Percentiles rank a stretch among this genome's conserved stretches.
phyloP scores from a whole-genome alignment of 306 rosid genomes.

The Inga laurina region DNA sequence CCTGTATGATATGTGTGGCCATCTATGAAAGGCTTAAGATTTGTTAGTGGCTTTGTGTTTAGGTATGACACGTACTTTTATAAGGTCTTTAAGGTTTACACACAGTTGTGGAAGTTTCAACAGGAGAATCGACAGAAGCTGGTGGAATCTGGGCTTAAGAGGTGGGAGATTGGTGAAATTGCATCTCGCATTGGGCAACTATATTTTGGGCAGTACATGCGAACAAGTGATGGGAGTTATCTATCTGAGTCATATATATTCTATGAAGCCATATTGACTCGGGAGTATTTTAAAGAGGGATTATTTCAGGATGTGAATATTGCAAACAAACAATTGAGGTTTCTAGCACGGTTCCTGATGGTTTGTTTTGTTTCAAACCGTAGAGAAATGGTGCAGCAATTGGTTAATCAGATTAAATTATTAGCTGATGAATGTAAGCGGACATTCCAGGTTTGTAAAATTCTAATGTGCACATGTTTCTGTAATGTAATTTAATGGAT shows the following conservation, averaged over 20 bases:
- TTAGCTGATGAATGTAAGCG: slow-evolving; percentile 86
- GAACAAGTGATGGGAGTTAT: slow-evolving; percentile 84
- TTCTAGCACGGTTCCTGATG: slow-evolving; percentile 77
- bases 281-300: slow-evolving; percentile 92
- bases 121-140: slow-evolving; percentile 92
- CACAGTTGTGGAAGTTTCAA: slow-evolving; percentile 91
- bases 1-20: background rate
- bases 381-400: slow-evolving; percentile 71
- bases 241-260: slow-evolving; percentile 79
- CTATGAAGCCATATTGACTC: slow-evolving; percentile 83
- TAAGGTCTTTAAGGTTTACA: slow-evolving; percentile 92
- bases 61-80: slow-evolving; percentile 86
- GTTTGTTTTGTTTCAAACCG: slow-evolving; percentile 83
- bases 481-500: background rate
- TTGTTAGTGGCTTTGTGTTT: slow-evolving; percentile 23
- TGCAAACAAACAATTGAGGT: slow-evolving; percentile 79
- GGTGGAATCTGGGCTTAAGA: slow-evolving; percentile 76
- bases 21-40: background rate
- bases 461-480: background rate
- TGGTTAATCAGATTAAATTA: slow-evolving; percentile 72
- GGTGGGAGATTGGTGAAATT: slow-evolving; percentile 95
- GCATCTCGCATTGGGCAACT: slow-evolving; percentile 94
- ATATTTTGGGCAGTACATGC: slow-evolving; percentile 90
- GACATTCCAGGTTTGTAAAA: slow-evolving; percentile 66
- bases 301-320: slow-evolving; percentile 71